phyloP scores from a whole-genome alignment of 2,329 filamentous ascomycete genomes.

The Botrytis paeoniae region DNA sequence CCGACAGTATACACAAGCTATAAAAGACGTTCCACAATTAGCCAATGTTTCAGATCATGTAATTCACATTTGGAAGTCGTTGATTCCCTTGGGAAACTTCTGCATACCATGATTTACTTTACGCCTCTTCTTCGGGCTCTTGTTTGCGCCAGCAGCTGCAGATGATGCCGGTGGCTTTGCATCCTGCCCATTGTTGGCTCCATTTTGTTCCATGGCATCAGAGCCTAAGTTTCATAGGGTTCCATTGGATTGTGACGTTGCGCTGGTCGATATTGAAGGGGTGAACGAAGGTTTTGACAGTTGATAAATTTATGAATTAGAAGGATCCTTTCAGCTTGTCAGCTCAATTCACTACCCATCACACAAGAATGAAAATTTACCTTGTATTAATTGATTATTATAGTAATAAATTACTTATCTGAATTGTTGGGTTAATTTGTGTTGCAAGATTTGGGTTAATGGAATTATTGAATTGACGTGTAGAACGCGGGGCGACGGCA shows the following conservation, averaged over 20 bases:
- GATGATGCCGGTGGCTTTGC: conserved; percentile 37
- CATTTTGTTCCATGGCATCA: conserved; percentile 41
- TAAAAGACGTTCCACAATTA: conserved; percentile 42
- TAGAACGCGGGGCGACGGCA: conserved; percentile 18
- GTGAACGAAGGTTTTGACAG: conserved; percentile 16
- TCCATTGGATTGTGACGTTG: conserved; percentile 37
- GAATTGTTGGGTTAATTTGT: not conserved
- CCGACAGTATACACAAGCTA: conserved; percentile 85
- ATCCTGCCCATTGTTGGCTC: conserved; percentile 36
- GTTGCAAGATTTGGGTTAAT: conserved; percentile 13
- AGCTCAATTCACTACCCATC: conserved; percentile 21
- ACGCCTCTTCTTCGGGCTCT: conserved; percentile 77
- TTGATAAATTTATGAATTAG: not conserved
- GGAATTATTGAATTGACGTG: conserved; percentile 8
- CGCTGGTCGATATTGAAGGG: conserved; percentile 26
- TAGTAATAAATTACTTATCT: not conserved
- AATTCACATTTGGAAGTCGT: conserved; percentile 26
- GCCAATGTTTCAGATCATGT: conserved; percentile 33
- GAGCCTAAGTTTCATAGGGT: conserved; percentile 35
- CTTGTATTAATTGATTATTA: not conserved
- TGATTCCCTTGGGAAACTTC: conserved; percentile 23
- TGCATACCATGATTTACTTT: conserved; percentile 84
- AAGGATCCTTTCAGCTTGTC: conserved; percentile 21
- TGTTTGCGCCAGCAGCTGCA: conserved; percentile 37
- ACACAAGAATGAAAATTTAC: not conserved